Percentiles rank a stretch among this genome's conserved stretches.
phyloP scores from a whole-genome alignment of 805 yeast species.

The Schwanniomyces polymorphus region DNA sequence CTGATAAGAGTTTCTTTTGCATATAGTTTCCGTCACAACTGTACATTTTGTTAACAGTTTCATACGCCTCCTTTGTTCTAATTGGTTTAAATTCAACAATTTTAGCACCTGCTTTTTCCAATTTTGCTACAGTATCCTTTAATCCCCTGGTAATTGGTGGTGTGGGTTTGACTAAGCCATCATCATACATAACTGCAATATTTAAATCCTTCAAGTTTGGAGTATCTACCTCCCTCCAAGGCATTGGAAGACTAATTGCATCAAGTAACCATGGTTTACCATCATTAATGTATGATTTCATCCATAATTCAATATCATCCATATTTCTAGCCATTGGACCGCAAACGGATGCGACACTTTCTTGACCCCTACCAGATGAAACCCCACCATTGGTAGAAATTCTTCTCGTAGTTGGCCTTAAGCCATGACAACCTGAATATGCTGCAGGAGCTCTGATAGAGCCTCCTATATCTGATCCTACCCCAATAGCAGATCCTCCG shows the following conservation, averaged over 20 bases:
- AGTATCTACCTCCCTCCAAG: slow-evolving; percentile 50
- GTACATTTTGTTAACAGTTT: slow-evolving; percentile 58
- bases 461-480: slow-evolving; percentile 47
- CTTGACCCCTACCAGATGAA: slow-evolving; percentile 61
- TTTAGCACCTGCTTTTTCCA: slow-evolving; percentile 58
- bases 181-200: slow-evolving; percentile 63
- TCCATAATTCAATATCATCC: slow-evolving; percentile 68
- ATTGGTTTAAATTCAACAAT: slow-evolving; percentile 60
- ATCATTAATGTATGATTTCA: slow-evolving; percentile 58
- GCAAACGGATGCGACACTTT: slow-evolving; percentile 60
- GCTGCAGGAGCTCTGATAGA: slow-evolving; percentile 46
- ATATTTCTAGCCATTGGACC: slow-evolving; percentile 69
- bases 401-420: slow-evolving; percentile 44
- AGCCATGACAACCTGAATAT: slow-evolving; percentile 39
- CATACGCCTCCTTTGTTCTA: slow-evolving; percentile 55
- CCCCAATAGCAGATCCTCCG: slow-evolving; percentile 41
- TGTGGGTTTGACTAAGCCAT: slow-evolving; percentile 64
- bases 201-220: slow-evolving; percentile 48
- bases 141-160: slow-evolving; percentile 65
- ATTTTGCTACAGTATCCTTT: slow-evolving; percentile 51
- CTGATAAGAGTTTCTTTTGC: slow-evolving; percentile 50
- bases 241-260: slow-evolving; percentile 46
- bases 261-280: slow-evolving; percentile 67
- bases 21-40: slow-evolving; percentile 67
- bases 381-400: slow-evolving; percentile 43